Conservation (phyloP, 2,329 filamentous ascomycete genomes). For the Aureobasidium sp. region DNA sequence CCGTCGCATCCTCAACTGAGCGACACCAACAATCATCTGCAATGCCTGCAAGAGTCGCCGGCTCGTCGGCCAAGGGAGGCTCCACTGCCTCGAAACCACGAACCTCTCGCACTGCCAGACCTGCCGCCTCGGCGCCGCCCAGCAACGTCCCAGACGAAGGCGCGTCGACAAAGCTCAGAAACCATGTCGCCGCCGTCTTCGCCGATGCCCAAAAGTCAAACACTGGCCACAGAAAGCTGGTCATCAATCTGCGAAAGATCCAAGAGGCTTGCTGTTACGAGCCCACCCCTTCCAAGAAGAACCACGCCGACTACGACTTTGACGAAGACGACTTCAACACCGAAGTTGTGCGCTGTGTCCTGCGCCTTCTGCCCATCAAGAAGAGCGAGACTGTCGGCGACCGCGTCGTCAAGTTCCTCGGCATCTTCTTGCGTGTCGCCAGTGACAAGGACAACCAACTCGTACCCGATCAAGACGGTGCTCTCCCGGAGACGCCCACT, state of each 20-base stretch:
- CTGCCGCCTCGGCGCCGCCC: slow-evolving; percentile 25
- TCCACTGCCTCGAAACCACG: slow-evolving; percentile 18
- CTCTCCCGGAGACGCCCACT: slow-evolving; percentile 75
- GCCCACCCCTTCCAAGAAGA: slow-evolving; percentile 44
- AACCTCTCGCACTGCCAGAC: slow-evolving; percentile 16
- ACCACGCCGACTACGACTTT: slow-evolving; percentile 56
- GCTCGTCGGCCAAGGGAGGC: not conserved
- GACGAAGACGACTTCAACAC: slow-evolving; percentile 81
- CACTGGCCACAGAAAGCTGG: slow-evolving; percentile 82
- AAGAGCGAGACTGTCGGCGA: slow-evolving; percentile 88
- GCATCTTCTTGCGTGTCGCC: slow-evolving; percentile 72
- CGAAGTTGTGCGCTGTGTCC: slow-evolving; percentile 75
- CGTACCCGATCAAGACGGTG: slow-evolving; percentile 53
- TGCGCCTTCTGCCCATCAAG: slow-evolving; percentile 78
- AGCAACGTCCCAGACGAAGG: slow-evolving; percentile 62
- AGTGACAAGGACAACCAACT: slow-evolving; percentile 62
- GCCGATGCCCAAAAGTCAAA: slow-evolving; percentile 73
- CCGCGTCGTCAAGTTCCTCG: slow-evolving; percentile 75
- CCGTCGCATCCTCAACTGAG: not conserved
- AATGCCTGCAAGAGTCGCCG: slow-evolving; percentile 30
- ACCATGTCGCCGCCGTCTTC: slow-evolving; percentile 57
- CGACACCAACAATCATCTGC: not conserved
- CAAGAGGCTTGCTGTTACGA: slow-evolving; percentile 74
- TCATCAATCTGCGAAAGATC: slow-evolving; percentile 79
- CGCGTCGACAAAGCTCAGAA: slow-evolving; percentile 62